Percentiles rank a stretch among this genome's conserved stretches.
Evolutionary conservation across 164 flowering plant genomes (phyloP).

Genomic region (Amborella trichopoda): DNA sequence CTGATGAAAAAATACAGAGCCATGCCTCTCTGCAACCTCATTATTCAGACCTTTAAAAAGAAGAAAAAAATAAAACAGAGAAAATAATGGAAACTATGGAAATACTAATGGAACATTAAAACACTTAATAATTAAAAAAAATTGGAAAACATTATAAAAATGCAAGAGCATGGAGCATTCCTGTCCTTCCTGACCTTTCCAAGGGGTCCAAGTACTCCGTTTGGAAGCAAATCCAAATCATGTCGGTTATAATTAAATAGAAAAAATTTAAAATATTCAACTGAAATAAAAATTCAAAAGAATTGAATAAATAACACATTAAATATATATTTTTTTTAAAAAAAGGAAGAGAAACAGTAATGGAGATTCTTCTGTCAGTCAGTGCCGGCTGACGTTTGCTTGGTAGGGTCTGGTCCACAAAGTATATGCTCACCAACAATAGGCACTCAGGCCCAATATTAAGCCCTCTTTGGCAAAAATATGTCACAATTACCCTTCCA

Average conservation of each 20-base stretch:
- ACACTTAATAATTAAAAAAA: no score
- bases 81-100: no score
- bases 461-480: no score
- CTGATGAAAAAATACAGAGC: slow-evolving; percentile 27
- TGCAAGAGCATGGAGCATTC: slow-evolving; percentile 33
- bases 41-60: no score
- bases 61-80: no score
- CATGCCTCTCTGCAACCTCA: slow-evolving; percentile 29
- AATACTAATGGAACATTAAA: no score
- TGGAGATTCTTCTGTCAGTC: slow-evolving; percentile 63
- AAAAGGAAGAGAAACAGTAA: slow-evolving; percentile 27
- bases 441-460: no score
- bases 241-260: slow-evolving; percentile 10
- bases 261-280: not conserved
- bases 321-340: no score
- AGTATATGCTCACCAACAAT: no score
- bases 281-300: not conserved
- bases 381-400: slow-evolving; percentile 40
- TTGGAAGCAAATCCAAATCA: slow-evolving; percentile 35
- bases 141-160: slow-evolving; percentile 2
- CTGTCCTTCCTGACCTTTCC: slow-evolving; percentile 31
- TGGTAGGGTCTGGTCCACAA: slow-evolving; percentile 41
- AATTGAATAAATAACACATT: not conserved
- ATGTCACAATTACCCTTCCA: no score
- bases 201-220: slow-evolving; percentile 55